Base-by-base conservation (phyloP, 768 basidiomycete species). In the Mrakia hoshinonis region DNA sequence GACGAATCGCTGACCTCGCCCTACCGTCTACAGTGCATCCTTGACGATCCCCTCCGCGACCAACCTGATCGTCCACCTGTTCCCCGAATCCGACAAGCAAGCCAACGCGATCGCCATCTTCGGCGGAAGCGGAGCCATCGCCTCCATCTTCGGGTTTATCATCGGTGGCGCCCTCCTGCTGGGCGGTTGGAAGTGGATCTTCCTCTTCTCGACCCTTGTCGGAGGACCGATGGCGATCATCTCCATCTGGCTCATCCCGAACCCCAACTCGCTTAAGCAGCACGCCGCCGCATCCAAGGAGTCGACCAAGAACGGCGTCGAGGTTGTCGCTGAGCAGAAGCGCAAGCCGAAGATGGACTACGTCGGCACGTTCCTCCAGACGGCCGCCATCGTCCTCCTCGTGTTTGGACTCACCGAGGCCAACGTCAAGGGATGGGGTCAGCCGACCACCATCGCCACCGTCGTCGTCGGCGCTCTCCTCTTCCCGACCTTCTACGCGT, bases 11-110 rank as follows among this genome's bases (percentile, higher is more conserved):
- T 34, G 10, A 9, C 34, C 1, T 0, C 29, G 29, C n/a, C 26
- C 1, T 20, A 24, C 18, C 4, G 26, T 20, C 38, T n/a, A 5
- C 39, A 52, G 46, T 36, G 48, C 48, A 7, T 22, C 49, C 22
- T 20, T 22, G 20, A 48, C 46, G 1, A 68, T 68, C 46, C 67
- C 67, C 22, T 36, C 67, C 10, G 67, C 67, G 0, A 48, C 83
- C n/a, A 78, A 81, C 46, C 79, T 86, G 46, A 80, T 85, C 29
- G 83, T 85, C 6, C 80, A 81, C 54, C 78, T 84, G 74, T 86
- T 83, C 76, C 82, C 84, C 0, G 81, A 83, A 13, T 82, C 82
- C 10, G 73, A 70, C 7, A 79, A 81, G 61, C 85, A 86, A 74
- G 47, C 74, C 69, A 52, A 48, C 51, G 81, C 82, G 13, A 26